These are phyloP conservation scores for Trichosporon asahii DNA, from an alignment of 1,284 basidiomycete species.

Conservation along the genomic window DNA sequence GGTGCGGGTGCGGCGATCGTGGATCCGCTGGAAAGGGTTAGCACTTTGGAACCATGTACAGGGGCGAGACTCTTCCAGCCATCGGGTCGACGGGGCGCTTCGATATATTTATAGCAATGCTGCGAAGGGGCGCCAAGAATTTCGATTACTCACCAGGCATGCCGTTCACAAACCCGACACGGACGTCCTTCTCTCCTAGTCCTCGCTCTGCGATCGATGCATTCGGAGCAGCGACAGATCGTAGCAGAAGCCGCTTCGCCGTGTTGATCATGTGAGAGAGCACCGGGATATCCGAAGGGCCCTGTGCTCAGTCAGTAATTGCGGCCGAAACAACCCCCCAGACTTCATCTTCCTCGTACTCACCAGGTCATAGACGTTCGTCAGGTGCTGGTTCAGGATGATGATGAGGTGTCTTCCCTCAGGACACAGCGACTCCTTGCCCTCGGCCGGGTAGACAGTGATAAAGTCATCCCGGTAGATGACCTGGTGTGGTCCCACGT, in stretches of 20 bases:
- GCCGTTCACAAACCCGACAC: conserved; percentile 42
- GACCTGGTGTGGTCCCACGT: conserved; percentile 35
- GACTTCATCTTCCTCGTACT: conserved; percentile 21
- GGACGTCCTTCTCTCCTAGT: conserved; percentile 26
- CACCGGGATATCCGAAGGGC: conserved; percentile 44
- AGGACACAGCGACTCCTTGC: conserved; percentile 38
- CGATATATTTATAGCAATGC: not conserved
- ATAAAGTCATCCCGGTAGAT: conserved; percentile 42
- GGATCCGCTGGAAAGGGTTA: conserved; percentile 40
- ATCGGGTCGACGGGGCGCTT: not conserved
- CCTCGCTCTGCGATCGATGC: conserved; percentile 12
- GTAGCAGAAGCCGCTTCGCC: conserved; percentile 29
- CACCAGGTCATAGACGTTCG: conserved; percentile 48
- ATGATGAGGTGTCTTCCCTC: conserved; percentile 46
- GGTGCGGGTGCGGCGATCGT: conserved; percentile 42
- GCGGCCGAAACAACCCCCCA: not conserved
- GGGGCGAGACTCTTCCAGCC: not conserved
- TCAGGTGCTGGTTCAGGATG: conserved; percentile 44
- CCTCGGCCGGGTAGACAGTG: conserved; percentile 38
- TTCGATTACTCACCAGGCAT: conserved; percentile 32
- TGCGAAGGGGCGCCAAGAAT: not conserved
- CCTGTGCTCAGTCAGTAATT: conserved; percentile 26
- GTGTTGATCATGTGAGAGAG: conserved; percentile 42
- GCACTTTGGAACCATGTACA: not conserved
- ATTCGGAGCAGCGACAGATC: not conserved